Evolutionary conservation across 176 grass and related monocot species (phyloP), one percentile per base, ranked within the genome.

Genomic region (Oryza officinalis): DNA sequence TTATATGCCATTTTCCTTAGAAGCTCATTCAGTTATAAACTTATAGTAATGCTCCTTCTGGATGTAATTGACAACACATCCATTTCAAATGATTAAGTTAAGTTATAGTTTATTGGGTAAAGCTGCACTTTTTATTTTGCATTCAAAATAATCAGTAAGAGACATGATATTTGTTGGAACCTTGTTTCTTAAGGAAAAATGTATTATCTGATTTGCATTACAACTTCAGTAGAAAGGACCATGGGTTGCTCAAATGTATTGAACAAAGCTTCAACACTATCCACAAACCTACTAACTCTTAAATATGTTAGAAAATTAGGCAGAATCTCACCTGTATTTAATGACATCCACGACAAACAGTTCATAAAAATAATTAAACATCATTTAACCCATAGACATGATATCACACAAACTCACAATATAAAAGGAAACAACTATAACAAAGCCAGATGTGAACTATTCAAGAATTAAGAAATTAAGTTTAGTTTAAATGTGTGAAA

Each of bases 41-140:
- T 57, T 57, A 57, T n/a, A 65, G 33, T 52, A 89, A 65, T 76
- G 28, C 18, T 77, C 41, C 14, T 69, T 65, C 73, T 67, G 9
- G 18, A 64, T 61, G n/a, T 66, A 37, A 59, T 86, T 67, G 27
- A 41, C 23, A 78, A 67, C 8, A 20, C 57, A 67, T 11, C 67
- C 14, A 4, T 17, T 70, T 70, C 6, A 26, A 67, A 80, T 78
- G 6, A 6, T 44, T 25, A 43, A 72, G 3, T 26, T 27, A 8
- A 22, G 28, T 68, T 82, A 54, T 27, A 18, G 43, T 78, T 86
- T 61, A 33, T 45, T 75, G 15, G 37, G 13, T 75, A 75, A 18
- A 31, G 63, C 43, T 67, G 13, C 41, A 41, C 40, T 20, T 66
- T 20, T 72, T 32, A 13, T 71, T 89, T 81, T 77, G 8, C 43